Evolutionary conservation across 306 rosid species (phyloP).

Genomic region (Herpetospermum pedunculosum): DNA sequence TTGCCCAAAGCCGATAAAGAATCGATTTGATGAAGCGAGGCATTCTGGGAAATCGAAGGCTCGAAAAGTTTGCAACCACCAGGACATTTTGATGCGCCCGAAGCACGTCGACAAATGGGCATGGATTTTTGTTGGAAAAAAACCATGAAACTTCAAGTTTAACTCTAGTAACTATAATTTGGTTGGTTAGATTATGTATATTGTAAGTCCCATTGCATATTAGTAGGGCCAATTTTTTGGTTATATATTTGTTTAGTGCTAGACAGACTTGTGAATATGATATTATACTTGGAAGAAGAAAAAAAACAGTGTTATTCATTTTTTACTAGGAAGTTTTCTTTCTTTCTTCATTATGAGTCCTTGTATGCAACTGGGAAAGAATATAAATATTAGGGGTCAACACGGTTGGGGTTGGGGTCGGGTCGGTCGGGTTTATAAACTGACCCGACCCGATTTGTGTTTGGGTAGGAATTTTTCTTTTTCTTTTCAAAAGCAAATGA

Average conservation of each 20-base stretch:
- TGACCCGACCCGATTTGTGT: too few species aligned
- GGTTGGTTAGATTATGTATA: conserved; percentile 11
- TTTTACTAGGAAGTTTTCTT: background rate
- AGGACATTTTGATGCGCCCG: background rate
- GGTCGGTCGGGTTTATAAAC: too few species aligned
- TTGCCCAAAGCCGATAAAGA: background rate
- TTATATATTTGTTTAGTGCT: conserved; percentile 4
- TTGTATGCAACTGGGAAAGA: background rate
- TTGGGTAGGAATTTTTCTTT: too few species aligned
- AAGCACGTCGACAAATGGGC: background rate
- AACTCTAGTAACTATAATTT: background rate
- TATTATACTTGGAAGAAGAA: background rate
- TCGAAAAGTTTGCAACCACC: background rate
- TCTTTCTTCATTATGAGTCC: background rate
- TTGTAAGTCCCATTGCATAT: conserved; percentile 4
- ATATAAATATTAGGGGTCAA: background rate
- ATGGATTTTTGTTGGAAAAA: conserved; percentile 4
- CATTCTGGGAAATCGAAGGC: background rate
- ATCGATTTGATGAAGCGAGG: background rate
- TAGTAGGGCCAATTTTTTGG: conserved; percentile 9
- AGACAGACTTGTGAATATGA: conserved; percentile 12
- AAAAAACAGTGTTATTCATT: background rate
- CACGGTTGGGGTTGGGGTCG: too few species aligned
- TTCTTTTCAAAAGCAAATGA: too few species aligned
- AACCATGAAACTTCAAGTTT: background rate